Evolutionary conservation across 2,329 filamentous ascomycete genomes (phyloP).

Genomic region (Ramichloridium luteum): DNA sequence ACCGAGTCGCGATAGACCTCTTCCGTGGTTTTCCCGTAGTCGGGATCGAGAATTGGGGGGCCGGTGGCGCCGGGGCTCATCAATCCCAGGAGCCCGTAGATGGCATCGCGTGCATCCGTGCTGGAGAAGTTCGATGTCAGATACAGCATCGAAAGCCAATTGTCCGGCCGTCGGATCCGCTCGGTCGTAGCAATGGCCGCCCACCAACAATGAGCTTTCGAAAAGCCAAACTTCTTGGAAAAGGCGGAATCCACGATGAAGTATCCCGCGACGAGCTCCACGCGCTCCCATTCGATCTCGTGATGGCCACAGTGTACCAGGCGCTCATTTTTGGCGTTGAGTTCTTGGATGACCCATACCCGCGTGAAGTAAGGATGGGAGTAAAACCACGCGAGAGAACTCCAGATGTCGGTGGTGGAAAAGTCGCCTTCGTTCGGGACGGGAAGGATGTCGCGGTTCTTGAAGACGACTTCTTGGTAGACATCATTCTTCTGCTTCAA

Average conservation of each 20-base stretch:
- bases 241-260: not conserved
- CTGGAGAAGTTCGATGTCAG: not conserved
- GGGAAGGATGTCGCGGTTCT: not conserved
- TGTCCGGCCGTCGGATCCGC: not conserved
- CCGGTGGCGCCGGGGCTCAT: not conserved
- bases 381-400: not conserved
- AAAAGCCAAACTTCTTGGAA: not conserved
- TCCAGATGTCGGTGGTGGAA: not conserved
- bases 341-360: conserved; percentile 1
- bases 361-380: not conserved
- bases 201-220: not conserved
- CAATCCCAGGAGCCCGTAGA: conserved; percentile 1
- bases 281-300: not conserved
- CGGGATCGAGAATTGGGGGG: not conserved
- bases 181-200: not conserved
- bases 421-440: not conserved
- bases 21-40: not conserved
- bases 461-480: not conserved
- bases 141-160: conserved; percentile 1
- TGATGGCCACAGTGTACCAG: not conserved
- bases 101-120: not conserved
- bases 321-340: not conserved
- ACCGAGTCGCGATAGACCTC: conserved; percentile 1
- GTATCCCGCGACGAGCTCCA: conserved; percentile 1
- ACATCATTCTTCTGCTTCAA: not conserved